Evolutionary conservation across 2,329 filamentous ascomycete species (phyloP), one percentile per base, ranked within the genome.

Genomic region (Lachnellula hyalina): DNA sequence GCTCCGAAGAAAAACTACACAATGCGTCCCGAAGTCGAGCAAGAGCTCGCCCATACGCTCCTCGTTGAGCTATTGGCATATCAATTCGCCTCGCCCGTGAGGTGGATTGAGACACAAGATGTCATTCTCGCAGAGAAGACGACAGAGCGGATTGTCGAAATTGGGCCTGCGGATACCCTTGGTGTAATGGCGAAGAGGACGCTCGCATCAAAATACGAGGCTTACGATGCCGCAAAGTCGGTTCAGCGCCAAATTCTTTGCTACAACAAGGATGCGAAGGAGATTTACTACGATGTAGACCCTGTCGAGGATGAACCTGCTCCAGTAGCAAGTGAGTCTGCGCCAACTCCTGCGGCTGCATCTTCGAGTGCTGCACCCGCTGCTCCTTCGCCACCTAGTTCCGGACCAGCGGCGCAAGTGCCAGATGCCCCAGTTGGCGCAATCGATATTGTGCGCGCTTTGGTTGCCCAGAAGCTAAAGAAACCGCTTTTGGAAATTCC

Each of bases 51-150:
- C 71, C 93, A 99, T 76, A 97, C 93, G 65, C 84, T 99, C 75
- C 89, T 99, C 72, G 90, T 99, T 64, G 94, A 99, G 85, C 89
- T 99, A 62, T 85, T 99, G 66, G 94, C 94, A 79, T 99, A 97
- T 76, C 94, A 99, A 73, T 99, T 99, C 74, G 94, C 94, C 68
- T 97, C 93, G 52, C 94, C 94, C 49, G 94, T 99, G 67, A 87
- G 94, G 85, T 99, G 94, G 94, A 99, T 99, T 75, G 94, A 99
- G 77, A 99, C 94, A 53, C 94, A 99, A 77, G 94, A 99, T 93
- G 94, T 99, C 67, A 94, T 99, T 70, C 88, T 99, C 66, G 93
- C 88, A 62, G 91, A 97, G 75, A 94, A 96, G 77, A 88, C 86
- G 51, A 95, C 94, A 49, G 94, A 99, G 81, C 86, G 94, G 70